Percentiles rank a stretch among this genome's conserved stretches.
Evolutionary conservation across 805 yeast genomes (phyloP).

Genomic region (Helenozyma rhizophorensis): DNA sequence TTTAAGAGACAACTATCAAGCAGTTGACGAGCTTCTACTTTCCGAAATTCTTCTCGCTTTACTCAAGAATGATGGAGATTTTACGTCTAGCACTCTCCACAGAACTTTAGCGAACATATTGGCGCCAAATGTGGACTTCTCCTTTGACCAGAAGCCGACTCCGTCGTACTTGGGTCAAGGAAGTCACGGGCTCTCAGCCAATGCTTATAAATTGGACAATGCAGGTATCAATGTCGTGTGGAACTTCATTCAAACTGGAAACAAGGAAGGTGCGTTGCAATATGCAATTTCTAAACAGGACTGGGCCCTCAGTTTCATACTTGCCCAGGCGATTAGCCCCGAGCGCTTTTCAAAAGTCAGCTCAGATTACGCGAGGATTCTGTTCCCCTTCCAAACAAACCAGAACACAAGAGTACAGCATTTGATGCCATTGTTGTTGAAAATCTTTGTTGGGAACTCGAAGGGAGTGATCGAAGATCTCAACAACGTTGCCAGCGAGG

Average conservation of each 20-base stretch:
- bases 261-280: constrained; percentile 60
- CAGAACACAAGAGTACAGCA: constrained; percentile 35
- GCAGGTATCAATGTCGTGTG: constrained; percentile 31
- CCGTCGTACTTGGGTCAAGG: constrained; percentile 1
- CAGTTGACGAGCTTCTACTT: constrained; percentile 25
- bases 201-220: constrained; percentile 40
- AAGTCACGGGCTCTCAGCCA: constrained; percentile 21
- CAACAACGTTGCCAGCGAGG: constrained; percentile 34
- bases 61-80: constrained; percentile 28
- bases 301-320: constrained; percentile 72
- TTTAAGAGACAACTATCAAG: constrained; percentile 8
- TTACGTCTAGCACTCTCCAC: constrained; percentile 23
- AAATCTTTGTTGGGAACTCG: constrained; percentile 60
- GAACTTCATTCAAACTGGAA: constrained; percentile 52
- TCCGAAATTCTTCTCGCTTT: constrained; percentile 27
- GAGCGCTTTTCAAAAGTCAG: constrained; percentile 57
- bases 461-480: constrained; percentile 50
- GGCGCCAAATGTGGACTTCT: constrained; percentile 39
- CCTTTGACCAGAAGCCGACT: constrained; percentile 19
- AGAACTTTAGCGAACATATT: constrained; percentile 32
- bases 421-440: constrained; percentile 53
- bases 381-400: constrained; percentile 37
- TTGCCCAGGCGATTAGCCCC: constrained; percentile 63
- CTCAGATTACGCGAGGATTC: constrained; percentile 50
- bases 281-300: constrained; percentile 59